phyloP scores from a whole-genome alignment of 139 green algal genomes.

The Spirogloea muscicola region DNA sequence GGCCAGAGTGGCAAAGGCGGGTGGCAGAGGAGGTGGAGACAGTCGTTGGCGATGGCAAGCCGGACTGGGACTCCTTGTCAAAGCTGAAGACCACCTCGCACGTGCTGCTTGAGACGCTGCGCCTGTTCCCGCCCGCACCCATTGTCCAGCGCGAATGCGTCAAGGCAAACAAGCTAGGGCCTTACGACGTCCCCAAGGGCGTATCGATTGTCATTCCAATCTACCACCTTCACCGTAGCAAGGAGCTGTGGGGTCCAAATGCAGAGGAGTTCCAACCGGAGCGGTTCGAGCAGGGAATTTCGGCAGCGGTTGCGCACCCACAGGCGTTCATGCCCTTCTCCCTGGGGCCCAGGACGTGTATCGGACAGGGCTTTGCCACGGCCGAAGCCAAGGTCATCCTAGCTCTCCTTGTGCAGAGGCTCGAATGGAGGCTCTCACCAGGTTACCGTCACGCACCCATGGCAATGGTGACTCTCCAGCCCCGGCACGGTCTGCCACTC shows the following conservation, averaged over 20 bases:
- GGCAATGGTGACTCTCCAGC: not conserved
- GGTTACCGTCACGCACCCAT: slow-evolving; percentile 7
- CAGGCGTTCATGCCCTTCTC: slow-evolving; percentile 72
- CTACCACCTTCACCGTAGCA: slow-evolving; percentile 77
- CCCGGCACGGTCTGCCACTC: slow-evolving; percentile 10
- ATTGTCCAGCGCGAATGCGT: not conserved
- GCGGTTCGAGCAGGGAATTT: slow-evolving; percentile 3
- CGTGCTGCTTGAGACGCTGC: slow-evolving; percentile 10
- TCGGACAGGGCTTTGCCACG: slow-evolving; percentile 83
- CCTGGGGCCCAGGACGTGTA: slow-evolving; percentile 81
- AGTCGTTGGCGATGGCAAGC: too few relatives aligned
- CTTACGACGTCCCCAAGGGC: too few relatives aligned
- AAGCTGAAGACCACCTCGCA: not conserved
- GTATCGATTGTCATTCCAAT: slow-evolving; percentile 84
- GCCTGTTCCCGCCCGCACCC: slow-evolving; percentile 1
- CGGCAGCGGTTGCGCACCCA: not conserved
- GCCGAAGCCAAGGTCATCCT: slow-evolving; percentile 78
- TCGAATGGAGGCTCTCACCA: slow-evolving; percentile 56
- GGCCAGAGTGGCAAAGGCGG: too few relatives aligned
- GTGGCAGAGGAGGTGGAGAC: too few relatives aligned
- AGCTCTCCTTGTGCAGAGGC: slow-evolving; percentile 72
- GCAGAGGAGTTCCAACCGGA: not conserved
- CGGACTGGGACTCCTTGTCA: too few relatives aligned
- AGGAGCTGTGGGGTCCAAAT: slow-evolving; percentile 68
- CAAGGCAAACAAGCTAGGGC: not conserved